A percentile compares a stretch with the other conserved stretches of the same genome.
Conservation (phyloP, 2,329 filamentous ascomycete species). For the Fusarium oligoseptatum region DNA sequence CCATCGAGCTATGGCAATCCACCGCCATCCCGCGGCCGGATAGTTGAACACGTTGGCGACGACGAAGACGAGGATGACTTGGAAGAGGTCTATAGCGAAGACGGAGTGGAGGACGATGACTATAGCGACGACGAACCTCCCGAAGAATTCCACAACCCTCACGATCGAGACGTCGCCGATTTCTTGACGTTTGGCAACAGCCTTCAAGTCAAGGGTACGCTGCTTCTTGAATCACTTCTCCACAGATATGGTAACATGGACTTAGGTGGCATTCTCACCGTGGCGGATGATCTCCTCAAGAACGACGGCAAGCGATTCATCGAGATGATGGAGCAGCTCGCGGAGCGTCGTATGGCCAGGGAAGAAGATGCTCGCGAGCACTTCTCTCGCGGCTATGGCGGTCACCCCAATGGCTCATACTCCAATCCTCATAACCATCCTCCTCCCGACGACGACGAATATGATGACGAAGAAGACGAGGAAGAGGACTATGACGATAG, state of each 20-base stretch:
- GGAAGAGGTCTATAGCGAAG: slow-evolving; percentile 64
- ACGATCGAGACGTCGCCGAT: slow-evolving; percentile 79
- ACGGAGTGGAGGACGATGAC: slow-evolving; percentile 70
- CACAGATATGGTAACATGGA: slow-evolving; percentile 62
- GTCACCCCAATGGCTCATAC: slow-evolving; percentile 72
- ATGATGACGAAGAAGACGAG: slow-evolving; percentile 75
- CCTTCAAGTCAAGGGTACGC: slow-evolving; percentile 88
- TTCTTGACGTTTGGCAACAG: slow-evolving; percentile 99
- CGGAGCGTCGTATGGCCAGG: slow-evolving; percentile 95
- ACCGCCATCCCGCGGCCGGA: slow-evolving; percentile 80
- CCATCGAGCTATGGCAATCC: slow-evolving; percentile 72
- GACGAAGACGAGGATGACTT: slow-evolving; percentile 68
- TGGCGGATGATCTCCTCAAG: slow-evolving; percentile 97
- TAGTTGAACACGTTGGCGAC: slow-evolving; percentile 75
- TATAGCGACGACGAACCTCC: slow-evolving; percentile 75
- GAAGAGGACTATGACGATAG: slow-evolving; percentile 73
- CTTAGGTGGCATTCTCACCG: slow-evolving; percentile 95
- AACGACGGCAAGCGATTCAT: slow-evolving; percentile 99
- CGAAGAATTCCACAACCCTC: slow-evolving; percentile 75
- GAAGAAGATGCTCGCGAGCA: slow-evolving; percentile 84
- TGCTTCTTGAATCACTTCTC: slow-evolving; percentile 60
- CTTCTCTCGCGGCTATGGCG: slow-evolving; percentile 68
- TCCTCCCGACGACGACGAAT: slow-evolving; percentile 82
- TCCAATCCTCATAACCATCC: slow-evolving; percentile 77
- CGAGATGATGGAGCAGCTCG: slow-evolving; percentile 99